Conservation (phyloP, 2,329 filamentous ascomycete genomes). For the Talaromyces funiculosus region DNA sequence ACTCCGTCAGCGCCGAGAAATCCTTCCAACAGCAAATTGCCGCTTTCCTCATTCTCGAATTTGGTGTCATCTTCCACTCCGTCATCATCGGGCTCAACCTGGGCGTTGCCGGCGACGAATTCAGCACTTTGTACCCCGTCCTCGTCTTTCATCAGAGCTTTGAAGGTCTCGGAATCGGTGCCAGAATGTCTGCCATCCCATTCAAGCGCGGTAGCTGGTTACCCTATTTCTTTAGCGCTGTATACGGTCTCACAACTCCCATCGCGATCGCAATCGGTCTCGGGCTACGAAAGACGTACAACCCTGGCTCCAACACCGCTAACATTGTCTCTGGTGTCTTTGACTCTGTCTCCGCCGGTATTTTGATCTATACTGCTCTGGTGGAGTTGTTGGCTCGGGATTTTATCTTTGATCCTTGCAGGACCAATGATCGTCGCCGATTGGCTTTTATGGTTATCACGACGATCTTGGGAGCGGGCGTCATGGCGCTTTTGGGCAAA, state of each 20-base stretch:
- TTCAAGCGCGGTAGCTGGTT: slow-evolving; percentile 44
- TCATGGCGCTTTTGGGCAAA: slow-evolving; percentile 49
- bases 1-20: slow-evolving; percentile 19
- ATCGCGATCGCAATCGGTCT: slow-evolving; percentile 47
- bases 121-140: slow-evolving; percentile 54
- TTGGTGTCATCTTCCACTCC: slow-evolving; percentile 59
- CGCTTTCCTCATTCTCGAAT: slow-evolving; percentile 48
- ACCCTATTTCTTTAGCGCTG: slow-evolving; percentile 46
- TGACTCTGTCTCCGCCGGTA: slow-evolving; percentile 45
- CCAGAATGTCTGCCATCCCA: slow-evolving; percentile 53
- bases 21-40: slow-evolving; percentile 35
- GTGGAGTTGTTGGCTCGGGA: slow-evolving; percentile 48
- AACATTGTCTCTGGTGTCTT: slow-evolving; percentile 44
- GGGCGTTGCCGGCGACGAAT: slow-evolving; percentile 54
- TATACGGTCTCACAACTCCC: slow-evolving; percentile 50
- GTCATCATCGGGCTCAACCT: slow-evolving; percentile 60
- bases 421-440: slow-evolving; percentile 35
- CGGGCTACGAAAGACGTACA: slow-evolving; percentile 41
- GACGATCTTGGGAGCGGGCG: slow-evolving; percentile 35
- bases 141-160: slow-evolving; percentile 61
- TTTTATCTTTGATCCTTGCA: slow-evolving; percentile 46
- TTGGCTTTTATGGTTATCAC: slow-evolving; percentile 41
- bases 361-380: slow-evolving; percentile 47
- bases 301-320: slow-evolving; percentile 38
- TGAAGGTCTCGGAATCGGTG: slow-evolving; percentile 58